Evolutionary conservation across 169 alveolate species (phyloP).

Genomic region (Cryptosporidium sp.): DNA sequence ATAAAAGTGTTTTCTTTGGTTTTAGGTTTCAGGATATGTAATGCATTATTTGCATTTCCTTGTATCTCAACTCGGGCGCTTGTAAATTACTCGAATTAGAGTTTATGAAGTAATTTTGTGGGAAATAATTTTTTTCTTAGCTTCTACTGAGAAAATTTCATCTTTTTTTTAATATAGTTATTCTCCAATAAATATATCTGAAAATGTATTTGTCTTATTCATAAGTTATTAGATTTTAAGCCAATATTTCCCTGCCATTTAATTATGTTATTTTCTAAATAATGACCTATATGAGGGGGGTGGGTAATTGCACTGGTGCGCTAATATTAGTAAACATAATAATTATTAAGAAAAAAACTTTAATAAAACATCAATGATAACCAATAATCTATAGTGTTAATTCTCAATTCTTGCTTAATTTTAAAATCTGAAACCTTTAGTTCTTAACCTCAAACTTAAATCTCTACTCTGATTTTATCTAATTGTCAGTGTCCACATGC

Average conservation of each 20-base stretch:
- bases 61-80: conserved; percentile 72
- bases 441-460: background rate
- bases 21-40: conserved; percentile 1
- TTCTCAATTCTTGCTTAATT: no score
- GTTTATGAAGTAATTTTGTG: background rate
- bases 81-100: conserved; percentile 73
- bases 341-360: background rate
- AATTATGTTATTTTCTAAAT: background rate
- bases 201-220: no score
- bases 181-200: no score
- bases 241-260: background rate
- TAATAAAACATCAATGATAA: background rate
- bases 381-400: background rate
- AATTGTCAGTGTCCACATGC: background rate
- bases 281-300: no score
- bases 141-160: no score
- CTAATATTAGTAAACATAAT: background rate
- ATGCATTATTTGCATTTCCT: conserved; percentile 58
- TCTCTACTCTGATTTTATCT: background rate
- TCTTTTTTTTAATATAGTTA: no score
- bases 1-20: conserved; percentile 3
- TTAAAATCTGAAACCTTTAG: background rate
- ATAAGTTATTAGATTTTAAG: background rate
- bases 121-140: background rate
- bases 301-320: background rate